Conservation (phyloP, 164 flowering plant genomes). For the Macadamia tetraphylla region DNA sequence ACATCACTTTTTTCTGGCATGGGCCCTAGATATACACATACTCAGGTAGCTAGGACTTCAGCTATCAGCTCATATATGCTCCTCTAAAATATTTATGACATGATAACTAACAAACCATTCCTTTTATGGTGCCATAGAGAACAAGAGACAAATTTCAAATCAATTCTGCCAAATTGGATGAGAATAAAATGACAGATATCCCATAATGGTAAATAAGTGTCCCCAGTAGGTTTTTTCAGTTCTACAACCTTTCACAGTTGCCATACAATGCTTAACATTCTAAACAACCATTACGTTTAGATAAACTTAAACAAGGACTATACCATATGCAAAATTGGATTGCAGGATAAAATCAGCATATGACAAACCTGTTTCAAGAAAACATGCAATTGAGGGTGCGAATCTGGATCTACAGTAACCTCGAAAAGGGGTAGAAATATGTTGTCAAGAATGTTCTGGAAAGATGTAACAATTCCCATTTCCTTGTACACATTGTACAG, state of each 20-base stretch:
- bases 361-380: conserved; percentile 77
- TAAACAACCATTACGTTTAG: neutral
- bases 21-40: no score
- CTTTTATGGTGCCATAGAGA: no score
- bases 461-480: conserved; percentile 96
- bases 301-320: neutral
- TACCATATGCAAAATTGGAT: neutral
- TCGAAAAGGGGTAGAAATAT: conserved; percentile 94
- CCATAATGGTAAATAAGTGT: neutral
- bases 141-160: neutral
- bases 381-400: conserved; percentile 95
- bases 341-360: neutral
- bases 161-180: neutral
- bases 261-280: neutral
- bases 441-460: conserved; percentile 95
- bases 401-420: conserved; percentile 92
- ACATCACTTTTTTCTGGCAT: no score
- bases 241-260: neutral
- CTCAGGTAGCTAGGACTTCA: no score
- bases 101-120: neutral
- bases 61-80: no score
- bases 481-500: conserved; percentile 94
- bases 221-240: no score
- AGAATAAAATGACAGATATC: neutral
- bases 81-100: neutral